Evolutionary conservation across 805 yeast species (phyloP), one percentile per base, ranked within the genome.

Genomic region (Candida lessepsii): DNA sequence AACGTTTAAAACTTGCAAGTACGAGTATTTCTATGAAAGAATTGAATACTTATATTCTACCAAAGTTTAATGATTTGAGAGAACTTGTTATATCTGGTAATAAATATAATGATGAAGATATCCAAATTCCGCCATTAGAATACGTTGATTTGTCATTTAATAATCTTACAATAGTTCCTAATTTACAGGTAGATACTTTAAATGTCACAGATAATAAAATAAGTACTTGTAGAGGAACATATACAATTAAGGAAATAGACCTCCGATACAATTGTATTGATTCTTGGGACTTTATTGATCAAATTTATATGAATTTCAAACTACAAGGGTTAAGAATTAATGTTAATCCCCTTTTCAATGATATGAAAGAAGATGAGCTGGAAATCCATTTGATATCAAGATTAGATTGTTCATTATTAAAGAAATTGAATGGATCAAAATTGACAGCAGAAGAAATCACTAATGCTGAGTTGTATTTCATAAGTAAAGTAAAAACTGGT

Each of bases 391-490:
- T 76, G 2, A 67, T 83, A 14, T 81, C 80, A 1, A 59, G 85
- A 18, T 58, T 67, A 5, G 44, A 39, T 5, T 63, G 65, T 40
- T 41, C 32, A 21, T 10, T 31, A 1, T 21, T 26, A 5, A 7
- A 16, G n/a, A 61, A 58, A 17, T 58, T 88, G 10, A 80, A 89
- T 52, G 95, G 96, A 1, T 70, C 80, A 0, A 37, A 26, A 0
- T 60, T 86, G 7, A 53, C 63, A 2, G 40, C 32, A 0, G 68
- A 60, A 2, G 84, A 80, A 35, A 66, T 88, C 13, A 48, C 43
- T 5, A 84, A 81, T 47, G 83, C 86, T 1, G 96, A 88, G 55
- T 54, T 85, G 4, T 86, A 75, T 53, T 80, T 84, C 44, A 63
- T 84, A 20, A 68, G 80, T 4, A 70, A 70, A 45, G 76, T 84